These are phyloP conservation scores for Stenogyne calaminthoides DNA, from an alignment of 305 asterid species.

Conservation along the genomic window DNA sequence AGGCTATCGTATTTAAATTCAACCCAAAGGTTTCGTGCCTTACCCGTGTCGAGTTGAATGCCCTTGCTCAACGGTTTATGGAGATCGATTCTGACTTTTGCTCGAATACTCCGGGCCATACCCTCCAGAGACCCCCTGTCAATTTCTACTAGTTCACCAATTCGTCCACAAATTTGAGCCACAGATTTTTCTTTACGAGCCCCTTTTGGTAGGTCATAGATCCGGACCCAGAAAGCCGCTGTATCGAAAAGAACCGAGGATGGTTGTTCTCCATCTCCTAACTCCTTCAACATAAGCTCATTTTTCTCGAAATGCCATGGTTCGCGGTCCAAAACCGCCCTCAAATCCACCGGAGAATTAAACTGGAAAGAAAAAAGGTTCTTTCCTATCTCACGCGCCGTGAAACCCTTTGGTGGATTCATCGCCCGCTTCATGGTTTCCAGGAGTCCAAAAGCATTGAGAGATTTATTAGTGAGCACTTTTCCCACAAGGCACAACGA, in stretches of 20 bases:
- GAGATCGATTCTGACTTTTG: no score
- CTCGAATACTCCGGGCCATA: no score
- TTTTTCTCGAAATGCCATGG: background rate
- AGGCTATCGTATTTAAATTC: no score
- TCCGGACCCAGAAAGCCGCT: no score
- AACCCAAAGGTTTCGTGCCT: no score
- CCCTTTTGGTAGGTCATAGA: no score
- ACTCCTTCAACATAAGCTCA: background rate
- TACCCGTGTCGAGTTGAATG: no score
- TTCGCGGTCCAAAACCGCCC: background rate
- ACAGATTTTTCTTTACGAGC: no score
- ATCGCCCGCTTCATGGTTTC: background rate
- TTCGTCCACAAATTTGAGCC: no score
- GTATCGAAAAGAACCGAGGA: background rate
- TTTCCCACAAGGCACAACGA: background rate
- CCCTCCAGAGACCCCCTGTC: no score
- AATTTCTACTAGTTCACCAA: no score
- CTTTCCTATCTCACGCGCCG: background rate
- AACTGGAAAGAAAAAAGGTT: background rate
- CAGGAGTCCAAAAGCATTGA: background rate
- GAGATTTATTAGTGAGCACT: background rate
- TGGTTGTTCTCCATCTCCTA: background rate
- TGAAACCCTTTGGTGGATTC: background rate
- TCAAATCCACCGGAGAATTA: background rate
- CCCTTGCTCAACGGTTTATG: no score